Evolutionary conservation across 2,329 filamentous ascomycete genomes (phyloP), one percentile per base, ranked within the genome.

Genomic region (Polychaeton citri): DNA sequence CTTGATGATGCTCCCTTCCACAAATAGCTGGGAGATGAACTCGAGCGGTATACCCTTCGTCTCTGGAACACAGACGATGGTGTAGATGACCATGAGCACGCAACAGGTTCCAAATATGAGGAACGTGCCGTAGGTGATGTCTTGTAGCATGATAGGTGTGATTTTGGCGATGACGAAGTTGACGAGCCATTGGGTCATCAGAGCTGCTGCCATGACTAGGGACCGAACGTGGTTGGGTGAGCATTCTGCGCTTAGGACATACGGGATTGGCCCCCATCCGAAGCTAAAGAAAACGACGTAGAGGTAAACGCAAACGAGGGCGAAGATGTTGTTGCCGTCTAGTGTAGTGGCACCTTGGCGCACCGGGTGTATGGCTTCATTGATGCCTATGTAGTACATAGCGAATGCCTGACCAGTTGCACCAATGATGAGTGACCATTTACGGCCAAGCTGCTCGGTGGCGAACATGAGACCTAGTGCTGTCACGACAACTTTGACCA

Each of bases 281-380:
- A 64, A 63, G 2, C 54, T 60, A 49, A 64, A 65, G 45, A 65
- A 65, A 7, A 64, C 59, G 6, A 65, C 63, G 35, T 64, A 65
- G 5, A 65, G 51, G 41, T 69, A 69, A 4, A 71, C 63, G 49
- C 67, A 70, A 35, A 70, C 59, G 51, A 71, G 68, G 6, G 64
- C 60, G 33, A 70, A 63, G 32, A 58, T 60, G 38, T 51, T 77
- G 8, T 79, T 75, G 0, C 73, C 63, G 2, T 76, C 71, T 12
- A 49, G 34, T n/a, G n/a, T n/a, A 7, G 37, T 18, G 13, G 33
- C 13, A 9, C 45, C 43, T 16, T 38, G 17, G 2, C 71, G 51
- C 0, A 76, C 76, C 0, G 74, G 73, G 40, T 70, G 61, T 13
- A 52, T 42, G 17, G 49, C 49, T 21, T 49, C 45, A 32, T 50